Base-by-base conservation (phyloP, 345 rosid genomes). In the Gossypium raimondii region DNA sequence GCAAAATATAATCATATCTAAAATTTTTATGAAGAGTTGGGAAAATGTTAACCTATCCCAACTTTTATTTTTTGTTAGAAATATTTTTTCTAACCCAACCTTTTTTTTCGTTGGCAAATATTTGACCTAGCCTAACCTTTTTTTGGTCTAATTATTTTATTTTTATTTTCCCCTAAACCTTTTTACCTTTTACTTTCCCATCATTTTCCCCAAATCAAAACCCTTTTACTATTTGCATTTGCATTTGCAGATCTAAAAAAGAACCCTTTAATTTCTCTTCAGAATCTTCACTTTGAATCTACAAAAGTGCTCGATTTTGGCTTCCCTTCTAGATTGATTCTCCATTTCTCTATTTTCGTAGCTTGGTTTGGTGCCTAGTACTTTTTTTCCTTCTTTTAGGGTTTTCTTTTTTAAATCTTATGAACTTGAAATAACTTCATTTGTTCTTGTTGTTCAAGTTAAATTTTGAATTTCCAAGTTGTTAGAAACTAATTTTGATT, bases 291-390 rank as follows among this genome's bases (percentile, higher is more conserved):
- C 11, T 24, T 56, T 22, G 82, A 82, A 85, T 83, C 84, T 82
- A 77, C 85, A 78, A 82, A 85, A 83, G 90, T 79, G 61, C 73
- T 12, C 63, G 81, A n/a, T 79, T 20, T 78, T 34, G 11, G 34
- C 73, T 34, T 69, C 79, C 41, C 11, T 55, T 50, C 57, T 25
- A 50, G 34, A 59, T 34, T n/a, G 75, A 52, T 62, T 67, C 73
- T 57, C 74, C 60, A 22, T 71, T 18, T 59, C 38, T 67, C 60
- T 44, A 48, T 55, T 72, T 77, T 73, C 55, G 59, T 80, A 85
- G 81, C 83, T 85, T 67, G 11, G 64, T 60, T 72, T 75, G 84
- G 90, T 89, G 58, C 0, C 24, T 18, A 75, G 88, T 79, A 14
- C 7, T 9, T 50, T 45, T 45, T 22, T 50, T 16, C 27, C 53